These are phyloP conservation scores for Cercospora zeina DNA, from an alignment of 2,329 filamentous ascomycete genomes.

Conservation along the genomic window DNA sequence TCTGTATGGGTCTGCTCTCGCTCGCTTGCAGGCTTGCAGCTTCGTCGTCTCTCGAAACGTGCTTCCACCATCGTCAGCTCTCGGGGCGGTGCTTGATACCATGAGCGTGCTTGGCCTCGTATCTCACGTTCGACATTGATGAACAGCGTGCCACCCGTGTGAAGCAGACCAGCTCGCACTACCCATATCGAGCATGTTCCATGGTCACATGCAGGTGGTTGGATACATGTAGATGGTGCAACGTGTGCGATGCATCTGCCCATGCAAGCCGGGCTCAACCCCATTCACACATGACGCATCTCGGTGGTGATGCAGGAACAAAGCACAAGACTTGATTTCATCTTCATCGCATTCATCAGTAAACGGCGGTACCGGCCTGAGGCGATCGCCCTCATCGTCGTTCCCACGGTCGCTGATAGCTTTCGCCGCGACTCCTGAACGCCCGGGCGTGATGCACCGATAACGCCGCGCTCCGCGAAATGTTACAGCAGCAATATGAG, in stretches of 20 bases:
- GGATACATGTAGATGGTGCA: neutral
- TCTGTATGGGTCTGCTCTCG: no score
- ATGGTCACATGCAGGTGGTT: neutral
- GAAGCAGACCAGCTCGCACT: neutral
- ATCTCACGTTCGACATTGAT: constrained; percentile 2
- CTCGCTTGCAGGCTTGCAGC: neutral
- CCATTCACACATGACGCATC: neutral
- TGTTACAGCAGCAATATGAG: constrained; percentile 5
- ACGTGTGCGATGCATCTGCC: neutral
- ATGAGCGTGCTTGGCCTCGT: neutral
- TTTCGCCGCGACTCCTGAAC: neutral
- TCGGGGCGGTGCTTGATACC: neutral
- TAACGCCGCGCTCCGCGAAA: constrained; percentile 6
- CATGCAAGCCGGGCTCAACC: neutral
- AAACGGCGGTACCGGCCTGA: neutral
- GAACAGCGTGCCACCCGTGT: no score
- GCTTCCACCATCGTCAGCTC: neutral
- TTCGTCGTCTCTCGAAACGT: constrained; percentile 1
- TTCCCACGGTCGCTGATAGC: neutral
- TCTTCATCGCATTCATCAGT: neutral
- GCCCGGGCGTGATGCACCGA: constrained; percentile 7
- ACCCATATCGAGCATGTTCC: neutral
- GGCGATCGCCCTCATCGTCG: no score
- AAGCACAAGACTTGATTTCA: neutral
- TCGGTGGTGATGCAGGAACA: no score